Percentiles rank a stretch among this genome's conserved stretches.
Evolutionary conservation across 305 asterid species (phyloP).

Genomic region (Solanum hybrid): DNA sequence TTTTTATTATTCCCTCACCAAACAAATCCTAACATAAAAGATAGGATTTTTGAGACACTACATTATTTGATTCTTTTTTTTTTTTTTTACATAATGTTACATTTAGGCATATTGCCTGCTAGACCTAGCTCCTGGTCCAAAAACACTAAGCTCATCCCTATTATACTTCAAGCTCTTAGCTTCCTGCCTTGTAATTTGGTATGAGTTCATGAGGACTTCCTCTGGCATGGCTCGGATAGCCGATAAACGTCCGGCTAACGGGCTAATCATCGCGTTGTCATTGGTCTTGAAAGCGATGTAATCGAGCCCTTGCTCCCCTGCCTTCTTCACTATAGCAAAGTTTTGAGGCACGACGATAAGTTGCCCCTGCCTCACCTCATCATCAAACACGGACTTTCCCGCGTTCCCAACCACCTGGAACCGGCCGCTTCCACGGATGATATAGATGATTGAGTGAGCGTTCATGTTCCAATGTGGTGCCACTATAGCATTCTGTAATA

Average conservation of each 20-base stretch:
- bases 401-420: constrained; percentile 11
- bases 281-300: constrained; percentile 14
- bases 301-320: constrained; percentile 11
- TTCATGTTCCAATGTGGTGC: constrained; percentile 18
- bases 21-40: background rate
- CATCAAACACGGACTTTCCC: constrained; percentile 8
- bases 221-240: constrained; percentile 11
- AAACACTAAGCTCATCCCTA: background rate
- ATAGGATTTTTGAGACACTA: background rate
- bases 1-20: background rate
- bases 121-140: constrained; percentile 8
- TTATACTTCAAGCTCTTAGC: constrained; percentile 10
- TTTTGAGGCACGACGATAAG: constrained; percentile 18
- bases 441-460: constrained; percentile 13
- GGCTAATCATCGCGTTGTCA: constrained; percentile 3
- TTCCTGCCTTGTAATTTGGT: constrained; percentile 3
- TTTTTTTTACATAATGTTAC: background rate
- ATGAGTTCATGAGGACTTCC: constrained; percentile 12
- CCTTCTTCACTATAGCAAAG: constrained; percentile 6
- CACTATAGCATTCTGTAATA: constrained; percentile 12
- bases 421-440: constrained; percentile 6
- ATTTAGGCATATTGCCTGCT: background rate
- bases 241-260: constrained; percentile 13
- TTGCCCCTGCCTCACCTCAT: constrained; percentile 13
- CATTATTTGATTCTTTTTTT: background rate